phyloP scores from a whole-genome alignment of 331 rosid species.

The Malus hybrid region DNA sequence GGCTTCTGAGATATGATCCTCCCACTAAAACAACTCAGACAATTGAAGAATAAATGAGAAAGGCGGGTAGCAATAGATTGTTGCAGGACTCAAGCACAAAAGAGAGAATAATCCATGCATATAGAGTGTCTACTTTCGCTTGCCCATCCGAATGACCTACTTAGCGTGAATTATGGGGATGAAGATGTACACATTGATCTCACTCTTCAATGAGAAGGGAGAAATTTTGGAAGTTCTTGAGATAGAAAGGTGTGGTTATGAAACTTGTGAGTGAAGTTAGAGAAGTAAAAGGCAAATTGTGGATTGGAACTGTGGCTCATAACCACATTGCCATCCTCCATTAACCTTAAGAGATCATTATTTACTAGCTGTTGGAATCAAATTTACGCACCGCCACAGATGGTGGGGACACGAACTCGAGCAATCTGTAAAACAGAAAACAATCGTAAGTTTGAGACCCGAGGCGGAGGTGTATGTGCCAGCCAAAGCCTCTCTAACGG shows the following conservation, averaged over 20 bases:
- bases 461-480: too few species aligned
- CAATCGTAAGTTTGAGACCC: too few species aligned
- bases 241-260: constrained; percentile 66
- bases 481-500: too few species aligned
- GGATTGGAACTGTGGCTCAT: constrained; percentile 97
- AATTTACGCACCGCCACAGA: fast-evolving
- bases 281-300: constrained; percentile 60
- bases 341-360: constrained; percentile 15
- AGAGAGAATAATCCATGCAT: constrained; percentile 57
- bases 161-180: constrained; percentile 67
- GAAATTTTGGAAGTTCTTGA: constrained; percentile 70
- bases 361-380: not conserved
- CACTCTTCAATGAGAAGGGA: constrained; percentile 51
- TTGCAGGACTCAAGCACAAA: constrained; percentile 48
- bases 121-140: constrained; percentile 52
- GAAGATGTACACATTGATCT: constrained; percentile 30
- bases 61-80: constrained; percentile 93
- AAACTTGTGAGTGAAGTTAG: constrained; percentile 84
- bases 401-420: too few species aligned
- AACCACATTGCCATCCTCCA: constrained; percentile 74
- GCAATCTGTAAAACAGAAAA: too few species aligned
- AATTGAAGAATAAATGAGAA: constrained; percentile 68
- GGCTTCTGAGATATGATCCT: constrained; percentile 65
- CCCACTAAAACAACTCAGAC: constrained; percentile 40
- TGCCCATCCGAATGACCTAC: constrained; percentile 60